A percentile compares a stretch with the other conserved stretches of the same genome.
phyloP scores from a whole-genome alignment of 768 basidiomycete genomes.

The Suillus discolor region DNA sequence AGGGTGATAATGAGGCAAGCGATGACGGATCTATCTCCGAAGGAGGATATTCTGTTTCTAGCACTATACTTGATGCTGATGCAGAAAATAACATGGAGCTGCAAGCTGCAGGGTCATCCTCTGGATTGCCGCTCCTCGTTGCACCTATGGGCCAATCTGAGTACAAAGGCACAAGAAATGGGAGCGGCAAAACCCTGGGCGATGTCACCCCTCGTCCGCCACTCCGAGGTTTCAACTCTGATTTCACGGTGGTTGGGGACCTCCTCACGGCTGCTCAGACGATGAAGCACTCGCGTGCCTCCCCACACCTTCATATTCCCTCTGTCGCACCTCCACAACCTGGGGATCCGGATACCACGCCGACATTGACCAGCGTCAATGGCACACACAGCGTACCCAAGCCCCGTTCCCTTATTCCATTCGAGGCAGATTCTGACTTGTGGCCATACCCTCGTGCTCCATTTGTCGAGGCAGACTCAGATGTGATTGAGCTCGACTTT shows the following conservation, averaged over 20 bases:
- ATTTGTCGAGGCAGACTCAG: slow-evolving; percentile 45
- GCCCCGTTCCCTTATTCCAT: slow-evolving; percentile 55
- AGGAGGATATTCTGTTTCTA: slow-evolving; percentile 43
- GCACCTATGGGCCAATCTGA: slow-evolving; percentile 22
- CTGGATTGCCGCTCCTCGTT: slow-evolving; percentile 37
- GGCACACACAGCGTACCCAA: slow-evolving; percentile 19
- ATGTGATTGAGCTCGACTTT: slow-evolving; percentile 78
- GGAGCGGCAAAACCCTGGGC: slow-evolving; percentile 26
- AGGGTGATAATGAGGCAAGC: slow-evolving; percentile 58
- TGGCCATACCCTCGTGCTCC: slow-evolving; percentile 68
- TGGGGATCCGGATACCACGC: slow-evolving; percentile 6
- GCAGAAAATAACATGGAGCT: slow-evolving; percentile 29
- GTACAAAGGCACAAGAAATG: slow-evolving; percentile 20
- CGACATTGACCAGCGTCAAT: slow-evolving; percentile 18
- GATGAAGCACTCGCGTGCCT: slow-evolving; percentile 9
- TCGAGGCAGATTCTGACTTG: slow-evolving; percentile 63
- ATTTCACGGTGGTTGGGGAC: slow-evolving; percentile 32
- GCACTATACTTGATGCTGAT: slow-evolving; percentile 38
- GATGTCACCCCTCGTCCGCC: slow-evolving; percentile 70
- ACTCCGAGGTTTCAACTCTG: slow-evolving; percentile 37
- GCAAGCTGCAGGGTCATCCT: slow-evolving; percentile 33
- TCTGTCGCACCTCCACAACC: slow-evolving; percentile 13
- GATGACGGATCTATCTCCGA: slow-evolving; percentile 39
- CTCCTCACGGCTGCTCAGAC: slow-evolving; percentile 26
- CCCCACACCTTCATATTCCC: slow-evolving; percentile 10